Percentiles rank a stretch among this genome's conserved stretches.
Conservation (phyloP, 2,329 filamentous ascomycete genomes). For the Colletotrichum limetticola region DNA sequence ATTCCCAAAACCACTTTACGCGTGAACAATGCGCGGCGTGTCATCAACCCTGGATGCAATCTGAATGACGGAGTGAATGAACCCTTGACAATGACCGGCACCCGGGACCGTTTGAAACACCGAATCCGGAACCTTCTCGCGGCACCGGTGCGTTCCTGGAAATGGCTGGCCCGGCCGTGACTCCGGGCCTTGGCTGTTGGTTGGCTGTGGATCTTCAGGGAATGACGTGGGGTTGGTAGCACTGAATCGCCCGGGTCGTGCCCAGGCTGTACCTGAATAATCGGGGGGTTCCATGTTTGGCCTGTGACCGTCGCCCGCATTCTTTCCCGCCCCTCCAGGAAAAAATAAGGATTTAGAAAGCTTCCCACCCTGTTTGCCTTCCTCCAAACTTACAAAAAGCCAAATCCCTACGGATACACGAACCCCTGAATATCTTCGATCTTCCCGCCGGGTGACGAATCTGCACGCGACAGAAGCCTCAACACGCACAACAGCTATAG, state of each 20-base stretch:
- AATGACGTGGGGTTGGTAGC: conserved; percentile 31
- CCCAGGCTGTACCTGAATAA: background rate
- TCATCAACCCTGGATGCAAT: background rate
- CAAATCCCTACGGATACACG: background rate
- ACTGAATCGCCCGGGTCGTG: background rate
- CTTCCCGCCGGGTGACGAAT: conserved; percentile 15
- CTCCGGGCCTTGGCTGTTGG: too few relatives aligned
- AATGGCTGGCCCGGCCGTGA: background rate
- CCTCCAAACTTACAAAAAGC: conserved; percentile 7
- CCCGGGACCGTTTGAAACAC: background rate
- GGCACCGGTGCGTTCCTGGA: conserved; percentile 6
- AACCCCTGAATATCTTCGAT: conserved; percentile 28
- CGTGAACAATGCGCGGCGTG: background rate
- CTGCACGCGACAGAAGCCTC: background rate
- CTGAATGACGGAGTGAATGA: background rate
- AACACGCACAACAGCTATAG: background rate
- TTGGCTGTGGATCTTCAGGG: background rate
- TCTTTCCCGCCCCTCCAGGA: conserved; percentile 17
- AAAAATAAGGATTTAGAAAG: conserved; percentile 19
- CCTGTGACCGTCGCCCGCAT: background rate
- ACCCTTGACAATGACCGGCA: background rate
- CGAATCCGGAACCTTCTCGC: conserved; percentile 19
- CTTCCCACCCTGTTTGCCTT: conserved; percentile 19
- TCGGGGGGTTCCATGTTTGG: background rate
- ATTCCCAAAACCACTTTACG: background rate